Evolutionary conservation across 768 basidiomycete genomes (phyloP), one percentile per base, ranked within the genome.

Genomic region (Kwoniella sp.): DNA sequence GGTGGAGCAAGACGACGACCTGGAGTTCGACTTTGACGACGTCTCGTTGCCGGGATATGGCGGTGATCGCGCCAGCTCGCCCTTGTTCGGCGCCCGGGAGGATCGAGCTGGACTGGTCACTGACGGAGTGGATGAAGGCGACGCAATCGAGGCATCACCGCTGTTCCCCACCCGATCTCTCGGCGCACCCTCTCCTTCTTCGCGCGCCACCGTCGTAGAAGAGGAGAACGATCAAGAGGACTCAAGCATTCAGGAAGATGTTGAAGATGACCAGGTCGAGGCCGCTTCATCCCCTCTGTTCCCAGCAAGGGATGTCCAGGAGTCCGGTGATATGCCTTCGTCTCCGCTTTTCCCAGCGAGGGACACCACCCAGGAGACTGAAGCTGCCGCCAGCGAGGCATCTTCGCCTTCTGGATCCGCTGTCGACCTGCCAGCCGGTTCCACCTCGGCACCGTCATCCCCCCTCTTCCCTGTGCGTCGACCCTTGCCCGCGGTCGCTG

Each of bases 131-230:
- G 73, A 63, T 5, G 47, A 22, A 9, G 67, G 60, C 5, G 73
- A n/a, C n/a, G 64, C 43, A 82, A 80, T 11, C 91, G 79, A 83
- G 87, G 38, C 31, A 7, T 54, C 52, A 27, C 45, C 52, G 23
- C 34, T 54, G 44, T 54, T 54, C 33, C 45, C 52, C 27, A 40
- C 38, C 7, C 44, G 52, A 47, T 23, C 44, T n/a, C n/a, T 33
- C 0, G 50, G 19, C 15, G 41, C 25, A 11, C 26, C 20, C 32
- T 19, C 19, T 11, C 12, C 51, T 6, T 52, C 48, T 8, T 27
- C 37, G 3, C 26, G 14, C 7, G 17, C 47, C 4, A 28, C 43
- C 19, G 28, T n/a, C 19, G 43, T 17, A 31, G n/a, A 14, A 3
- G 41, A 29, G 17, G 41, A n/a, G 22, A 47, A 20, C 12, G 27